Evolutionary conservation across 2,329 filamentous ascomycete genomes (phyloP), one percentile per base, ranked within the genome.

Genomic region (Sarocladiaceae sp.): DNA sequence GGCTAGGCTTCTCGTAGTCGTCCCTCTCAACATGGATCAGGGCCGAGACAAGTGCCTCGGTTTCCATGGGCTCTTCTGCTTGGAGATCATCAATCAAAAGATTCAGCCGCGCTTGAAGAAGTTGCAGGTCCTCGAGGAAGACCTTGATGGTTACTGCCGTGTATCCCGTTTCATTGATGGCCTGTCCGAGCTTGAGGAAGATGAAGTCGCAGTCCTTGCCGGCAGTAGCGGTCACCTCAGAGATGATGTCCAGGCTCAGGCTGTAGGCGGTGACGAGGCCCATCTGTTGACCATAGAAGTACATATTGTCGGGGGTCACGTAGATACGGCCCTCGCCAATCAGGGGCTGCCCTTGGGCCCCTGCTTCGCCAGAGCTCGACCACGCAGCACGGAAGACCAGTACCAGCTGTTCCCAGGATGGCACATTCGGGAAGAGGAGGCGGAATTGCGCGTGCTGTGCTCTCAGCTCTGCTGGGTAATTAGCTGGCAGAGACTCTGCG

Each of bases 201-300:
- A 97, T 76, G 60, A 90, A 95, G 64, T 98, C 93, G 58, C 88
- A 95, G 55, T 96, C 89, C 58, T 83, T 83, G 16, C 93, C 93
- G 11, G 88, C 84, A 2, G 88, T 88, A 29, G 87, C 87, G 19
- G 88, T 96, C 33, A 97, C 88, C 63, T 97, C 93, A 7, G 81
- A 80, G 46, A 98, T 88, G 39, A 77, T 81, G 45, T 82, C 76
- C 46, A 98, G 72, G 45, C 76, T 80, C 42, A 94, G 79, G 13
- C 79, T 79, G 42, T 89, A 91, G 1, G 91, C 86, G 27, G 95
- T 74, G 1, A 97, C 85, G 5, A 98, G 74, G 5, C 93, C 93
- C 60, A 96, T 82, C 58, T 96, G 87, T 57, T 97, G 86, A 55
- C 90, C 94, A 65, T 96, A 98, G 59, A 98, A 97, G 63, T 95